phyloP scores from a whole-genome alignment of 2,329 filamentous ascomycete species.

The Ophiostoma ips region DNA sequence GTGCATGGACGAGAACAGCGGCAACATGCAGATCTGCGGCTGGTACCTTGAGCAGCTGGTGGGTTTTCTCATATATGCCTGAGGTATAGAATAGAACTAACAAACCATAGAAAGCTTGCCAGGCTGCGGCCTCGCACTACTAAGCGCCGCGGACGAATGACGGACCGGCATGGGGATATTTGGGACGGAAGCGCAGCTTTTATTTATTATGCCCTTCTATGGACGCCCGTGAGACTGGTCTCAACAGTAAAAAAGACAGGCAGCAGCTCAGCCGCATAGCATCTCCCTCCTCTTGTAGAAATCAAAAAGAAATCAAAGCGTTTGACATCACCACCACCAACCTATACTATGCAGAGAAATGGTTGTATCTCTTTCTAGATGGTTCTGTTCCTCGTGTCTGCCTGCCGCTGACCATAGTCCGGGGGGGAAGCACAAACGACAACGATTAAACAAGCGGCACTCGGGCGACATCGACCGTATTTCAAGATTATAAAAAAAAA shows the following conservation, averaged over 20 bases:
- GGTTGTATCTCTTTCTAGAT: no score
- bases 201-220: no score
- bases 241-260: no score
- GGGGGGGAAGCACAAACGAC: neutral
- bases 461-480: no score
- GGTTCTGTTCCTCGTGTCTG: no score
- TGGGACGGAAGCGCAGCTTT: neutral
- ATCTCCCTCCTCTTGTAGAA: no score
- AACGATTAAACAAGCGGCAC: neutral
- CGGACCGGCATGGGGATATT: neutral
- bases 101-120: slow-evolving; percentile 57
- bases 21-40: slow-evolving; percentile 88
- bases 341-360: no score
- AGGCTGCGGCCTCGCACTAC: slow-evolving; percentile 60
- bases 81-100: neutral
- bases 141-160: slow-evolving; percentile 24
- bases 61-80: slow-evolving; percentile 17
- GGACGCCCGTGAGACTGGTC: no score
- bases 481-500: neutral
- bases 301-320: no score
- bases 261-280: neutral
- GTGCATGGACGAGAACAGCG: slow-evolving; percentile 92
- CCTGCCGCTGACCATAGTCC: no score
- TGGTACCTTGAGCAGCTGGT: slow-evolving; percentile 94
- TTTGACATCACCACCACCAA: no score